Base-by-base conservation (phyloP, 345 rosid species). In the Populus simonii region DNA sequence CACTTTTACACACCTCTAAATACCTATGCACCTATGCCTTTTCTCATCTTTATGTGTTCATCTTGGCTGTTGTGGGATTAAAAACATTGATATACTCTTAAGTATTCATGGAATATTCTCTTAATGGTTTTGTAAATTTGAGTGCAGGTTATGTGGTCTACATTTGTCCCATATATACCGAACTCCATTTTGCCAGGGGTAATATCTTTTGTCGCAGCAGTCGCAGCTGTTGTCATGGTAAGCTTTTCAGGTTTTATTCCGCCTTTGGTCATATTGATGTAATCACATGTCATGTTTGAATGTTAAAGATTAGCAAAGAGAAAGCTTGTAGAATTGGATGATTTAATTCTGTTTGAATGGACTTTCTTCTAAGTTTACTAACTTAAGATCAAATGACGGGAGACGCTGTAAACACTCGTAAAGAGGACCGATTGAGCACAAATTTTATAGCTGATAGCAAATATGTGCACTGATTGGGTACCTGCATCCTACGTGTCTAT, bases 141-240 rank as follows among this genome's bases (percentile, higher is more conserved):
- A 74, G 27, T 62, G 66, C 90, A 94, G 97, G 88, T 93, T 72
- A 92, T 93, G 91, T 94, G 98, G 98, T 92, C 95, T 43, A 94
- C 98, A 66, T 94, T 93, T 85, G 93, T 93, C 15, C 95, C 98
- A 22, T 85, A 81, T 83, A 72, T 94, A 76, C 98, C 98, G 31
- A 80, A 79, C 63, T 87, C 89, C 80, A 85, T 87, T 76, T 73
- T 90, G 86, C 98, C 98, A 16, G 93, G 98, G 71, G 76, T 81
- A 59, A 72, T 81, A 67, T 84, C 98, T 77, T 90, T 80, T 87
- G 86, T 78, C 38, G 45, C 80, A 62, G 97, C 95, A 74, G n/a
- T 93, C 9, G 79, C 87, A n/a, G 87, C 91, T 83, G 90, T 94
- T 71, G 22, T 89, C 74, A 85, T 90, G 98, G 98, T 94, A 88